phyloP scores from a whole-genome alignment of 1,284 basidiomycete species.

The Cutaneotrichosporon mucoides region DNA sequence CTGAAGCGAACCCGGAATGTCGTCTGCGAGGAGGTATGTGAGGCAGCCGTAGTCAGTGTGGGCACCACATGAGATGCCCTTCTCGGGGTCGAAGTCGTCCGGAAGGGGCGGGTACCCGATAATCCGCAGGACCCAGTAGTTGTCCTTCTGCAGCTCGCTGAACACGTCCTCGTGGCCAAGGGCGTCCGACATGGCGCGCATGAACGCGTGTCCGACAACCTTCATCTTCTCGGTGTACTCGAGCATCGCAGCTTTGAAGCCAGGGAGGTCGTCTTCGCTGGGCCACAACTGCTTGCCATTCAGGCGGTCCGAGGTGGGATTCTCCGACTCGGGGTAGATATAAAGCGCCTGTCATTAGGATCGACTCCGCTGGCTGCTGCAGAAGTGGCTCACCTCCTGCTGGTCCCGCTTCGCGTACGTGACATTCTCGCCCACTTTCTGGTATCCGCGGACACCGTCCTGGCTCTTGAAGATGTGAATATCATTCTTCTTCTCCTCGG shows the following conservation, averaged over 20 bases:
- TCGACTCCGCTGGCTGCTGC: no score
- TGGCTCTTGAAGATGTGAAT: conserved; percentile 53
- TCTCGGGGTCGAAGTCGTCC: conserved; percentile 53
- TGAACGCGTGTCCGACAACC: conserved; percentile 49
- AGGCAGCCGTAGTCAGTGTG: conserved; percentile 89
- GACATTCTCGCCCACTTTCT: conserved; percentile 66
- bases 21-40: conserved; percentile 77
- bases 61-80: conserved; percentile 80
- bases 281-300: not conserved
- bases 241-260: conserved; percentile 62
- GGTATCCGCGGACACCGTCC: conserved; percentile 58
- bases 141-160: not conserved
- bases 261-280: conserved; percentile 1
- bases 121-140: conserved; percentile 50
- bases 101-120: conserved; percentile 78
- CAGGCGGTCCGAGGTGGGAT: not conserved
- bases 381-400: conserved; percentile 56
- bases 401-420: conserved; percentile 78
- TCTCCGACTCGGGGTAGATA: conserved; percentile 56
- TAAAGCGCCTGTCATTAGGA: conserved; percentile 56
- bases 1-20: conserved; percentile 60
- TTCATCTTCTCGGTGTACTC: conserved; percentile 78
- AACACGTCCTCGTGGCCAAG: conserved; percentile 51
- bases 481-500: conserved; percentile 67
- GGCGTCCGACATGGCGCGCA: conserved; percentile 67